Evolutionary conservation across 768 basidiomycete species (phyloP).

Genomic region (Russula emetica): DNA sequence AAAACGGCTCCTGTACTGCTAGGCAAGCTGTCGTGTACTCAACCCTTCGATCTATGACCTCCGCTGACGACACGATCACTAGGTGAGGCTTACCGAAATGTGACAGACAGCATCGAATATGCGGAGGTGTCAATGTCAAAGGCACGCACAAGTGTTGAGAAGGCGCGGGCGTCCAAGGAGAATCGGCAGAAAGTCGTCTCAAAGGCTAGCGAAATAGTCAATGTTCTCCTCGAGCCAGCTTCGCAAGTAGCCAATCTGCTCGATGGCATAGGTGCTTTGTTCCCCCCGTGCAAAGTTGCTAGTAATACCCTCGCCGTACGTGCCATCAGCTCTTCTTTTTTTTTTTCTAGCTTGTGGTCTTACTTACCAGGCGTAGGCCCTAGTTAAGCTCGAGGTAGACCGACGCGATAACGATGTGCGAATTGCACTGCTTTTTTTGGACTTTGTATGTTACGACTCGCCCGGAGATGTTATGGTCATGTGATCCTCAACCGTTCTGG

Average conservation of each 20-base stretch:
- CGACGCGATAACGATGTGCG: constrained; percentile 22
- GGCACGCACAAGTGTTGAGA: constrained; percentile 8
- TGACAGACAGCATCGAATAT: constrained; percentile 15
- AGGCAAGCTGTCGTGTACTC: not conserved
- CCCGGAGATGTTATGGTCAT: not conserved
- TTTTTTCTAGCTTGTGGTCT: not conserved
- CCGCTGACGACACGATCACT: not conserved
- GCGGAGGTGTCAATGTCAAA: constrained; percentile 14
- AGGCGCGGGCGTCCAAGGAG: constrained; percentile 17
- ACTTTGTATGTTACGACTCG: constrained; percentile 2
- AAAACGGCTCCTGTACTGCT: not conserved
- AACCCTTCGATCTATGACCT: not conserved
- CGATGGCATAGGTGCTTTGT: constrained; percentile 15
- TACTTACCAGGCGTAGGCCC: not conserved
- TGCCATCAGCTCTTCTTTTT: not conserved
- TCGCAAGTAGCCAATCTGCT: constrained; percentile 22
- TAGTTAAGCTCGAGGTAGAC: constrained; percentile 18
- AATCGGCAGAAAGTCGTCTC: constrained; percentile 15
- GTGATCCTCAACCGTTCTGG: not conserved
- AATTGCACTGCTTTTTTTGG: constrained; percentile 13
- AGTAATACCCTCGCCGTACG: constrained; percentile 13
- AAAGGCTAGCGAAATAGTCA: constrained; percentile 24
- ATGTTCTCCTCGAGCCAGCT: constrained; percentile 22
- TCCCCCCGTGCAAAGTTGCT: constrained; percentile 17
- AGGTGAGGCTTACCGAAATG: constrained; percentile 11